Conservation (phyloP, 177 flowering plant species). For the Tripterygium wilfordii region DNA sequence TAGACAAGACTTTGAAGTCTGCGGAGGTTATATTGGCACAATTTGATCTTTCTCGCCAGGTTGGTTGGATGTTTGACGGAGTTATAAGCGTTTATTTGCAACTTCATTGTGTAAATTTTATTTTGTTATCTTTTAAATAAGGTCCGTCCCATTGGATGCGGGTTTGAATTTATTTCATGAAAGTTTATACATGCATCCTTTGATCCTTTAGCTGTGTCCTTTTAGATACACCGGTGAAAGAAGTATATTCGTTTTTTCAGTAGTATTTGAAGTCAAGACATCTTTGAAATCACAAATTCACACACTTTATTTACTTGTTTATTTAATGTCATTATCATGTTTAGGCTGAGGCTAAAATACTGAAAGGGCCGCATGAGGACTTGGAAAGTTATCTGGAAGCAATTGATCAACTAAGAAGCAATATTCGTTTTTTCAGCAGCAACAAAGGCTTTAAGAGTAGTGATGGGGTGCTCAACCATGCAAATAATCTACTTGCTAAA, state of each 20-base stretch:
- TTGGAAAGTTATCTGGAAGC: conserved; percentile 85
- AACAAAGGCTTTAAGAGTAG: conserved; percentile 66
- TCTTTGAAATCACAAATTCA: too few relatives aligned
- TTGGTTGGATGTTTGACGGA: too few relatives aligned
- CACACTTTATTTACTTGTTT: neutral
- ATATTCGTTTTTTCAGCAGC: conserved; percentile 58
- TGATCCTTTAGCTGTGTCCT: too few relatives aligned
- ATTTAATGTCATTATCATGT: conserved; percentile 1
- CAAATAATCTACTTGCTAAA: conserved; percentile 63
- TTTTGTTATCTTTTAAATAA: too few relatives aligned
- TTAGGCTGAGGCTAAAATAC: conserved; percentile 85
- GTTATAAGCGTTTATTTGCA: neutral
- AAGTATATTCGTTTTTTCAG: too few relatives aligned
- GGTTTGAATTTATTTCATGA: too few relatives aligned
- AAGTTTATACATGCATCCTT: too few relatives aligned
- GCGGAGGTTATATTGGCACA: conserved; percentile 72
- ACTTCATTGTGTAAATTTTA: neutral
- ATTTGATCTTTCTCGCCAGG: conserved; percentile 77
- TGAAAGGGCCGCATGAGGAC: conserved; percentile 93
- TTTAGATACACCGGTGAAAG: too few relatives aligned
- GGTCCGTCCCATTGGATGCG: too few relatives aligned
- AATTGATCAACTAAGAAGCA: conserved; percentile 72
- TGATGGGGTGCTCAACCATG: conserved; percentile 67
- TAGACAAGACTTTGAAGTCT: conserved; percentile 79
- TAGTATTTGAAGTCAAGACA: too few relatives aligned